Base-by-base conservation (phyloP, 306 rosid genomes). In the Vigna mungo region DNA sequence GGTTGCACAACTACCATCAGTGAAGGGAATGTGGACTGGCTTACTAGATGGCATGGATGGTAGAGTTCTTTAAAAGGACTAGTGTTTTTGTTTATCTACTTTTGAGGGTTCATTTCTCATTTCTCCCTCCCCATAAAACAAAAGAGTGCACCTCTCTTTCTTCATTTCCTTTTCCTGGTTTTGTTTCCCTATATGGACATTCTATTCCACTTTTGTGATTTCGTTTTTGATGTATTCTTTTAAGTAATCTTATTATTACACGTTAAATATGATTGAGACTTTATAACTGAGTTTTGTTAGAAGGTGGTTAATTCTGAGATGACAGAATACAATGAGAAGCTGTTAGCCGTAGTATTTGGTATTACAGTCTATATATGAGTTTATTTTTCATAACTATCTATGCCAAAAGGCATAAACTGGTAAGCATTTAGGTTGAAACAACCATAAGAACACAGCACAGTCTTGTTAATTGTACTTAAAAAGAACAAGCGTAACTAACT, bases 1-100 rank as follows among this genome's bases (percentile, higher is more conserved):
- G 66, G 96, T 88, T 83, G 97, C 92, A 39, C 97, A 95, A 78
- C 30, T 95, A 81, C 99, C 97, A 16, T 91, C 91, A 17, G 89
- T 87, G 9, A 92, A 95, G 86, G 99, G 99, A 61, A 84, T 95
- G 13, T 95, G 99, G 99, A 83, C 97, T 46, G 99, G 99, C 72
- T 88, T 92, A 61, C 82, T 95, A 13, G 99, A 95, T 86, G 99
- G 97, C 46, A 74, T 92, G 81, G 98, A 92, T 81, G 98, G 98
- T 63, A 89, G 97, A 88, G 96, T 94, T 73, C 85, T 85, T 68
- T 91, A 82, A 90, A 86, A 56, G 85, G 82, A 21, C 18, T 20
- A 43, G 51, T 47, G 15, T 30, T 52, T 27, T 13, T 47, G 20
- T 25, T 43, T 32, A 37, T 21, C 43, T 68, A n/a, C 62, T 23